phyloP scores from a whole-genome alignment of 2,329 filamentous ascomycete species.

The Grosmannia clavigera region DNA sequence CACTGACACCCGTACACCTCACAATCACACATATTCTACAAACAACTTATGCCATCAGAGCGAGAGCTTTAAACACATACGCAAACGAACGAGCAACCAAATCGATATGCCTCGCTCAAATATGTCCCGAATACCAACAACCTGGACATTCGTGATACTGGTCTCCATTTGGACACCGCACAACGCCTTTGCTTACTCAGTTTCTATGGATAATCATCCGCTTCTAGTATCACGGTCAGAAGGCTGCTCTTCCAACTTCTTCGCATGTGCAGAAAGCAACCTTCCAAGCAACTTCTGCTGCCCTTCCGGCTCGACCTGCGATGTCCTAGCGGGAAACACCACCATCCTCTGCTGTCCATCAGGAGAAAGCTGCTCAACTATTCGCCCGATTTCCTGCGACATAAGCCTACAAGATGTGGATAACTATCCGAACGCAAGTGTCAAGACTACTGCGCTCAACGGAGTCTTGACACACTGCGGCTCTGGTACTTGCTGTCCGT shows the following conservation, averaged over 20 bases:
- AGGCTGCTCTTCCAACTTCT: conserved; percentile 23
- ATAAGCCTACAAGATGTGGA: conserved; percentile 49
- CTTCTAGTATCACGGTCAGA: conserved; percentile 2
- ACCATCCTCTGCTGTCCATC: conserved; percentile 60
- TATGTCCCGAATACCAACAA: conserved; percentile 17
- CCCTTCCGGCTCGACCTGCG: conserved; percentile 37
- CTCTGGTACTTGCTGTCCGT: conserved; percentile 51
- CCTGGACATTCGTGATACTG: conserved; percentile 17
- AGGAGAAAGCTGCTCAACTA: conserved; percentile 42
- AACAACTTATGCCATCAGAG: too few relatives aligned
- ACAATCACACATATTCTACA: too few relatives aligned
- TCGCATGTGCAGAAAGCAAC: conserved; percentile 36
- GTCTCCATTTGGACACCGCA: conserved; percentile 17
- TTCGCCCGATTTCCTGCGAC: conserved; percentile 54
- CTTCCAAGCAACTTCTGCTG: conserved; percentile 61
- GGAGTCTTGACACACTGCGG: conserved; percentile 46
- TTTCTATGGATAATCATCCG: conserved; percentile 13
- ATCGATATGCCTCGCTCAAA: too few relatives aligned
- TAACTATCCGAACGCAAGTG: conserved; percentile 39
- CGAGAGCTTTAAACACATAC: too few relatives aligned
- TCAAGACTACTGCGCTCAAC: conserved; percentile 55
- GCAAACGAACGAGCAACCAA: too few relatives aligned
- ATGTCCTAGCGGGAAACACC: conserved; percentile 48
- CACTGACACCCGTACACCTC: too few relatives aligned
- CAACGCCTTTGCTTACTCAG: conserved; percentile 21